Conservation (phyloP, 1,284 basidiomycete species). For the Filobasidium uniguttulatum region DNA sequence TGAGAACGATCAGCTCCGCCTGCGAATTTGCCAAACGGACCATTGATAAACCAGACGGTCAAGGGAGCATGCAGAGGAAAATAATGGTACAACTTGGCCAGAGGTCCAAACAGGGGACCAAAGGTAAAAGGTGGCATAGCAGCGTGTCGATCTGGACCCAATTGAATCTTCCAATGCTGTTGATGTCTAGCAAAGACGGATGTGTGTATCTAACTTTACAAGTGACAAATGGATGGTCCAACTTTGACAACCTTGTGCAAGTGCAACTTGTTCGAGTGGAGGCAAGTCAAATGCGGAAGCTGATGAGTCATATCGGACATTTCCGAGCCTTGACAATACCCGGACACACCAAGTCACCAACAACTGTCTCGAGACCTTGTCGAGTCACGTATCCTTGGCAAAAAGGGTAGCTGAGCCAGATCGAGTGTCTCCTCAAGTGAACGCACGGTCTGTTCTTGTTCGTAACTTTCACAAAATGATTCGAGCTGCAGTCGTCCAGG, state of each 20-base stretch:
- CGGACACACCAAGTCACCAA: conserved; percentile 63
- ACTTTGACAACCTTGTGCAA: neutral
- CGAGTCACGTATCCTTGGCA: conserved; percentile 65
- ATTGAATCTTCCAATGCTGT: neutral
- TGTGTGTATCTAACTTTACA: neutral
- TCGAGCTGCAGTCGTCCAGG: neutral
- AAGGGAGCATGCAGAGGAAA: conserved; percentile 37
- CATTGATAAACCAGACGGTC: conserved; percentile 43
- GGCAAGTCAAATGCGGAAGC: neutral
- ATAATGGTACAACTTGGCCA: conserved; percentile 28
- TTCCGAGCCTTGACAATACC: conserved; percentile 41
- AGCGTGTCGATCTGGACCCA: too few species aligned
- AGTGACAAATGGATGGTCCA: neutral
- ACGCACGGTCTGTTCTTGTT: conserved; percentile 81
- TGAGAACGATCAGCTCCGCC: too few species aligned
- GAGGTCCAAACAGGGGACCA: conserved; percentile 4
- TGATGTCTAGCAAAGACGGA: neutral
- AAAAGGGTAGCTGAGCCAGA: conserved; percentile 63
- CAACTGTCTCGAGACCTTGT: conserved; percentile 72
- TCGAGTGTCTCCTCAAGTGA: conserved; percentile 84
- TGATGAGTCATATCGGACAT: neutral
- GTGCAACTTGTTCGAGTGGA: neutral
- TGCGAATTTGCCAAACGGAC: conserved; percentile 65
- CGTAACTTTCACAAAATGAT: conserved; percentile 46
- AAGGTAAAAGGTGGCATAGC: too few species aligned